Percentiles rank a stretch among this genome's conserved stretches.
These are phyloP conservation scores for Sclerotinia minor DNA, from an alignment of 2,329 filamentous ascomycete genomes.

Conservation along the genomic window DNA sequence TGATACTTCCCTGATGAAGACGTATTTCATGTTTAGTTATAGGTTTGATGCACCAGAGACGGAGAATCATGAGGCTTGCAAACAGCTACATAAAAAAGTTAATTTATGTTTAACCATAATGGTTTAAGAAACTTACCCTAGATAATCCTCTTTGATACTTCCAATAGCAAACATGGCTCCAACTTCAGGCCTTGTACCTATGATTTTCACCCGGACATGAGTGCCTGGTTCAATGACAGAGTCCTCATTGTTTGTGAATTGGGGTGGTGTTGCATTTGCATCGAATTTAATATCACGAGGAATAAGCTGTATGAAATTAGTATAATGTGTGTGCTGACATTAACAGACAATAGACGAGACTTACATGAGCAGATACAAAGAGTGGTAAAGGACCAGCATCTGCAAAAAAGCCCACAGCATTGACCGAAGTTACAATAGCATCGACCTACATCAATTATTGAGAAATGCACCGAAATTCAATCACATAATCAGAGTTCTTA, in stretches of 20 bases:
- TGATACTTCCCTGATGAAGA: background rate
- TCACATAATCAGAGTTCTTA: constrained; percentile 49
- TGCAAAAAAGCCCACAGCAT: constrained; percentile 87
- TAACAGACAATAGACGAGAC: constrained; percentile 24
- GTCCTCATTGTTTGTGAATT: constrained; percentile 93
- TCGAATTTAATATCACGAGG: constrained; percentile 91
- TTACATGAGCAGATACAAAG: constrained; percentile 62
- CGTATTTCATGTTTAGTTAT: background rate
- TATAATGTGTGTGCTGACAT: constrained; percentile 22
- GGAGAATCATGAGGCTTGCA: constrained; percentile 35
- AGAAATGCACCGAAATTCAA: constrained; percentile 28
- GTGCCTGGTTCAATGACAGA: constrained; percentile 92
- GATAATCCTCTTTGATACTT: constrained; percentile 85
- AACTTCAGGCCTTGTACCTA: constrained; percentile 90
- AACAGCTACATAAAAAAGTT: constrained; percentile 31
- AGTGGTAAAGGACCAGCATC: constrained; percentile 75
- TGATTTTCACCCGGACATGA: constrained; percentile 89
- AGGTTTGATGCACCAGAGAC: background rate
- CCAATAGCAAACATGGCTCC: constrained; percentile 96
- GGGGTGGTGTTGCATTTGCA: constrained; percentile 91
- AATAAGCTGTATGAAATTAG: constrained; percentile 64
- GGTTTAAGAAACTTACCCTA: constrained; percentile 53
- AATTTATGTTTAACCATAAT: constrained; percentile 1
- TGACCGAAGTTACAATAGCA: constrained; percentile 87
- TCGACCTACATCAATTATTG: constrained; percentile 66